Evolutionary conservation across 768 basidiomycete species (phyloP).

Genomic region (Epithele typhae): DNA sequence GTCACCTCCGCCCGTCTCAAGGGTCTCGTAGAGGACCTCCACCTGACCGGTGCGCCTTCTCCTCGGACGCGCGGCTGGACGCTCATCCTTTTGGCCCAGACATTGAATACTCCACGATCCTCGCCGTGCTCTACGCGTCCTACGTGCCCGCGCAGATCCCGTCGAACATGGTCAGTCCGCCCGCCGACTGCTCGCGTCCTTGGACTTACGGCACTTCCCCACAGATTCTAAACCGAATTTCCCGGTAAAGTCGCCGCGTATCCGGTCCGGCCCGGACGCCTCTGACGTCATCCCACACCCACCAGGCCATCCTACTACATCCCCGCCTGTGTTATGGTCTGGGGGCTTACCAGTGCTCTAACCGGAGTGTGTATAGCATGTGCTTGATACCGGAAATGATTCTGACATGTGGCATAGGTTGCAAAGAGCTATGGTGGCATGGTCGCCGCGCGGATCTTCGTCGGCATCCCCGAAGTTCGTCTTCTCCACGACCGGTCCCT

Average conservation of each 20-base stretch:
- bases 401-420: constrained; percentile 32
- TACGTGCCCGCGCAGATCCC: constrained; percentile 65
- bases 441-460: constrained; percentile 52
- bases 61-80: neutral
- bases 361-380: constrained; percentile 44
- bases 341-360: constrained; percentile 59
- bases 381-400: neutral
- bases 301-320: constrained; percentile 60
- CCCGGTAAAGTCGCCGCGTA: constrained; percentile 31
- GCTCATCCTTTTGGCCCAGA: constrained; percentile 27
- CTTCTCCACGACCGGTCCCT: no score
- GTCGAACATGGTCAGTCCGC: constrained; percentile 52
- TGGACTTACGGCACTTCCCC: no score
- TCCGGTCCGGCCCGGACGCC: no score
- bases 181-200: no score
- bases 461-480: constrained; percentile 64
- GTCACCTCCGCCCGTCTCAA: constrained; percentile 35
- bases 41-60: constrained; percentile 25
- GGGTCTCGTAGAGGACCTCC: constrained; percentile 36
- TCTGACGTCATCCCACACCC: no score
- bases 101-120: constrained; percentile 46
- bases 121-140: constrained; percentile 52
- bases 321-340: constrained; percentile 51
- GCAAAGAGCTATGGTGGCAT: constrained; percentile 53
- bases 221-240: constrained; percentile 52